A percentile compares a stretch with the other conserved stretches of the same genome.
phyloP scores from a whole-genome alignment of 2,329 filamentous ascomycete genomes.

The Aureobasidium sp. region DNA sequence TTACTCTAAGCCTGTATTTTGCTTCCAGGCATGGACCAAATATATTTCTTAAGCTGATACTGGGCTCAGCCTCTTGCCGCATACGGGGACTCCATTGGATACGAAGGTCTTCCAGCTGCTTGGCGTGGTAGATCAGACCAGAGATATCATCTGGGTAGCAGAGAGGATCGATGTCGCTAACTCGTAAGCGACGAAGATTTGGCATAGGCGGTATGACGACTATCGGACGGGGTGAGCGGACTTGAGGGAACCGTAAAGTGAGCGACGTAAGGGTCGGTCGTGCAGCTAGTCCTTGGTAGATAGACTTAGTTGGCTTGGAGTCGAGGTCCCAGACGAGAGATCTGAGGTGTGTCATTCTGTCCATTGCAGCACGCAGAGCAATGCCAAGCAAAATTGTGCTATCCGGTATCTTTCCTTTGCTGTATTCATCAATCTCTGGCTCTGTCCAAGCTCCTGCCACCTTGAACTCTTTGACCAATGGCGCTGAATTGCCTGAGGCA shows the following conservation, averaged over 20 bases:
- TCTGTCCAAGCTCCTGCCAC: conserved; percentile 53
- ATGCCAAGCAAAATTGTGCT: conserved; percentile 58
- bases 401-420: conserved; percentile 54
- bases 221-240: conserved; percentile 50
- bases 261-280: conserved; percentile 45
- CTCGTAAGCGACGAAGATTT: conserved; percentile 46
- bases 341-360: conserved; percentile 50
- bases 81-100: conserved; percentile 58
- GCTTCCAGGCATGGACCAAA: conserved; percentile 49
- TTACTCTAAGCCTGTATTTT: conserved; percentile 41
- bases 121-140: conserved; percentile 46
- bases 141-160: conserved; percentile 59
- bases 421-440: conserved; percentile 50
- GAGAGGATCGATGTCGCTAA: conserved; percentile 55
- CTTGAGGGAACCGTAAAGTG: conserved; percentile 49
- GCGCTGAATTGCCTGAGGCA: conserved; percentile 48
- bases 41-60: conserved; percentile 46
- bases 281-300: conserved; percentile 50
- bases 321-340: conserved; percentile 56
- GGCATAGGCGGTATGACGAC: conserved; percentile 50
- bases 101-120: conserved; percentile 47
- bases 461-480: conserved; percentile 46
- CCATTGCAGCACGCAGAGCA: conserved; percentile 50
- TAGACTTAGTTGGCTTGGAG: conserved; percentile 51
- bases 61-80: conserved; percentile 51